These are phyloP conservation scores for Aquilaria agallochum DNA, from an alignment of 441 rosid genomes.

Conservation along the genomic window DNA sequence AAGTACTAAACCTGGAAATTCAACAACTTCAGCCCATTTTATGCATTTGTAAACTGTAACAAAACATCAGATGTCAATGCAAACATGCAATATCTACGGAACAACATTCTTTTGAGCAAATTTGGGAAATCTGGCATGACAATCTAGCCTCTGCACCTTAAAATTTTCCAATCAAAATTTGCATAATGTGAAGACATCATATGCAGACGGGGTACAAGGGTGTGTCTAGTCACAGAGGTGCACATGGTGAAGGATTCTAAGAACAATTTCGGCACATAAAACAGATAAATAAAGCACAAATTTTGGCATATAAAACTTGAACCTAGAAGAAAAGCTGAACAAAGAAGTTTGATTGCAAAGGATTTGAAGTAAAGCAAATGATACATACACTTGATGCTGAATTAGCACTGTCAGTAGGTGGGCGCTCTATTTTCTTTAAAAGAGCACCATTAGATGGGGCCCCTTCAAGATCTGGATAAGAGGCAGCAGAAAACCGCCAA, in stretches of 20 bases:
- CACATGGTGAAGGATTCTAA: constrained; percentile 5
- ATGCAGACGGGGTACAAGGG: neutral
- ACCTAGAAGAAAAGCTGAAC: neutral
- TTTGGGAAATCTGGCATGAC: neutral
- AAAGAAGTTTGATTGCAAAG: neutral
- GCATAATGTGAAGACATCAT: neutral
- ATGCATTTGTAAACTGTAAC: too few relatives aligned
- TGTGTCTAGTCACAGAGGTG: neutral
- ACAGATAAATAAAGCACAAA: neutral
- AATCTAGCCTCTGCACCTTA: neutral
- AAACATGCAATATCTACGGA: neutral
- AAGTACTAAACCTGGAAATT: too few relatives aligned
- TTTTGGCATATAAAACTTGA: neutral
- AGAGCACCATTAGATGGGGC: constrained; percentile 20
- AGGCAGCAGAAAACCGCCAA: constrained; percentile 70
- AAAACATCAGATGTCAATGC: neutral
- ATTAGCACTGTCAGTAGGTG: constrained; percentile 28
- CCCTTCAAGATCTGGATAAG: constrained; percentile 50
- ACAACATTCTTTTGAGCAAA: neutral
- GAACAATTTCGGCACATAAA: neutral
- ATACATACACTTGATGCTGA: constrained; percentile 44
- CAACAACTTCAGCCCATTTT: too few relatives aligned
- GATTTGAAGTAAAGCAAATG: neutral
- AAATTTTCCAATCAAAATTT: too few relatives aligned
- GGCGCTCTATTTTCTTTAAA: constrained; percentile 23